Percentiles rank a stretch among this genome's conserved stretches.
phyloP scores from a whole-genome alignment of 2,329 filamentous ascomycete species.

The Ceratocystis cacaofunesta region DNA sequence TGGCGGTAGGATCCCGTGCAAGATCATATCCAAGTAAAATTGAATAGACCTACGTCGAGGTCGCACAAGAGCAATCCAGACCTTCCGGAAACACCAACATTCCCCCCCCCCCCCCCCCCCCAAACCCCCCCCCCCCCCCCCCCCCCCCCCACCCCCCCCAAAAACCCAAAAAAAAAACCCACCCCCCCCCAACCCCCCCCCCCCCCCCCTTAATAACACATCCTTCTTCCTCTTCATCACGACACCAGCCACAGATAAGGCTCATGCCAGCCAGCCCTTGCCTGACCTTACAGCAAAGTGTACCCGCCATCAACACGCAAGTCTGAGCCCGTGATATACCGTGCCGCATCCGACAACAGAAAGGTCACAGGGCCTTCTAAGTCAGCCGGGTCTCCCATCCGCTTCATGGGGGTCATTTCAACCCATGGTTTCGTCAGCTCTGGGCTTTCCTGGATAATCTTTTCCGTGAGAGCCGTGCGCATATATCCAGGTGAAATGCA shows the following conservation, averaged over 20 bases:
- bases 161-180: too few species aligned
- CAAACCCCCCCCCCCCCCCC: too few species aligned
- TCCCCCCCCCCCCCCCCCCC: neutral
- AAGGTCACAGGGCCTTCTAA: constrained; percentile 88
- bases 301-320: constrained; percentile 79
- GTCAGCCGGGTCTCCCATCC: constrained; percentile 85
- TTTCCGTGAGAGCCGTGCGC: constrained; percentile 85
- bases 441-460: constrained; percentile 87
- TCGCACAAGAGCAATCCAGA: neutral
- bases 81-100: neutral
- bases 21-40: neutral
- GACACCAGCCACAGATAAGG: neutral
- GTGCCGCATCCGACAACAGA: constrained; percentile 63
- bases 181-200: too few species aligned
- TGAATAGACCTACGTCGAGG: neutral
- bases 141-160: too few species aligned
- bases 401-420: constrained; percentile 77
- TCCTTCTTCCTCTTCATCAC: neutral
- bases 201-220: neutral
- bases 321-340: constrained; percentile 59
- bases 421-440: constrained; percentile 84
- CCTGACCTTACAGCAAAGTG: constrained; percentile 34
- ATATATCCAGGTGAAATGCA: constrained; percentile 94
- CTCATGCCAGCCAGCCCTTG: neutral
- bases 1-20: neutral